These are phyloP conservation scores for Aquanectria penicillioides DNA, from an alignment of 2,329 filamentous ascomycete species.

Conservation along the genomic window DNA sequence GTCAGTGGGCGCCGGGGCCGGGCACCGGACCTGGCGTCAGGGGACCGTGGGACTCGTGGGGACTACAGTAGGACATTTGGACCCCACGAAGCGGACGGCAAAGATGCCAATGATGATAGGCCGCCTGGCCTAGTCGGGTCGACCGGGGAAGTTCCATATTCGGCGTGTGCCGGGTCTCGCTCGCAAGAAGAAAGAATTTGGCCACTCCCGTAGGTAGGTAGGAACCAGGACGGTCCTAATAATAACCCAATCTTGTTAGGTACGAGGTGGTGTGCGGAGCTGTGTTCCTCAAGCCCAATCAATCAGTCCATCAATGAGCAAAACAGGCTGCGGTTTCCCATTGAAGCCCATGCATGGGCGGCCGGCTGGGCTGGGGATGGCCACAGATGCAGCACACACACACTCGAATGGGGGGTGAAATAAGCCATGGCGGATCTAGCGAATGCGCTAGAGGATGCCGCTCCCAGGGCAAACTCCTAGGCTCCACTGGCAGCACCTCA, in stretches of 20 bases:
- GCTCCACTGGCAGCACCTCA: too few relatives aligned
- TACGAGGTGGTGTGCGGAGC: background rate
- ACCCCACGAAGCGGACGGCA: background rate
- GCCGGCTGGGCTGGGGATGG: background rate
- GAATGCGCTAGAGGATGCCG: slow-evolving; percentile 12
- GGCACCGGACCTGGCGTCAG: slow-evolving; percentile 32
- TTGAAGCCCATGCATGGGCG: slow-evolving; percentile 11
- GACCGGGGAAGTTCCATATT: too few relatives aligned
- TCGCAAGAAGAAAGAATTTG: background rate
- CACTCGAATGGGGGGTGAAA: background rate
- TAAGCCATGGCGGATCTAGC: slow-evolving; percentile 21
- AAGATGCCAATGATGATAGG: background rate
- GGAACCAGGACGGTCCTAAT: background rate
- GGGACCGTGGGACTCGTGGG: slow-evolving; percentile 30
- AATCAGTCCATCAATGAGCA: background rate
- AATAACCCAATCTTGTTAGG: background rate
- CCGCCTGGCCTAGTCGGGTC: background rate
- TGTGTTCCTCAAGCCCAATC: background rate
- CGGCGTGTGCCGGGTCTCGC: too few relatives aligned
- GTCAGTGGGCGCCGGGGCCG: slow-evolving; percentile 25
- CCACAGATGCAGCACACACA: background rate
- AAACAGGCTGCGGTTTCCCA: too few relatives aligned
- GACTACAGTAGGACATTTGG: too few relatives aligned
- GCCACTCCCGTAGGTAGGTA: background rate
- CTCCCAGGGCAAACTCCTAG: slow-evolving; percentile 9